Evolutionary conservation across 2,329 filamentous ascomycete species (phyloP).

Genomic region (Sporothrix brunneoviolacea): DNA sequence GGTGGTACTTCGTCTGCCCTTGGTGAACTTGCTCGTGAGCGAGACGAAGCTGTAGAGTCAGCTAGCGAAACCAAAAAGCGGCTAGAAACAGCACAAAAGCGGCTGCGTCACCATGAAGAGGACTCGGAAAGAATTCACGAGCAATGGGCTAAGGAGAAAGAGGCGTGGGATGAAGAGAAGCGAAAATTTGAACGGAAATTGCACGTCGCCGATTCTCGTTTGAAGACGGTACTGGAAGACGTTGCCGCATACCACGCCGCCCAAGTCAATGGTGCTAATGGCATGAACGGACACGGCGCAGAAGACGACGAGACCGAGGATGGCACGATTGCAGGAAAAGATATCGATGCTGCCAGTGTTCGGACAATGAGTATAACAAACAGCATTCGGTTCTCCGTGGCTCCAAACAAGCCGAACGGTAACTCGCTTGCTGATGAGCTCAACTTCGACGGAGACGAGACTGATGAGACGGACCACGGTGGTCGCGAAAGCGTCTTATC

Average conservation of each 20-base stretch:
- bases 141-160: constrained; percentile 77
- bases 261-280: constrained; percentile 35
- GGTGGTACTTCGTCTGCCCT: constrained; percentile 81
- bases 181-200: constrained; percentile 76
- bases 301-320: constrained; percentile 55
- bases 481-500: constrained; percentile 58
- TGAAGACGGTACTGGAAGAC: constrained; percentile 81
- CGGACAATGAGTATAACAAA: constrained; percentile 67
- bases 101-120: constrained; percentile 71
- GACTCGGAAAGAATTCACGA: constrained; percentile 71
- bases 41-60: constrained; percentile 73
- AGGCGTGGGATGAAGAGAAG: constrained; percentile 76
- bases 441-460: constrained; percentile 74
- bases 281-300: constrained; percentile 26
- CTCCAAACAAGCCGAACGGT: constrained; percentile 48
- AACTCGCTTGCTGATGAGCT: constrained; percentile 87
- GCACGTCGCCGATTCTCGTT: constrained; percentile 80
- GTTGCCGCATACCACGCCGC: constrained; percentile 63
- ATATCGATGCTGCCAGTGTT: constrained; percentile 67
- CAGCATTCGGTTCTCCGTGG: constrained; percentile 63
- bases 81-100: constrained; percentile 72
- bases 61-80: constrained; percentile 67
- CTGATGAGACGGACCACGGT: constrained; percentile 63
- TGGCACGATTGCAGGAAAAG: constrained; percentile 37
- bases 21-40: constrained; percentile 74